phyloP scores from a whole-genome alignment of 768 basidiomycete genomes.

The Termitomyces sp. region DNA sequence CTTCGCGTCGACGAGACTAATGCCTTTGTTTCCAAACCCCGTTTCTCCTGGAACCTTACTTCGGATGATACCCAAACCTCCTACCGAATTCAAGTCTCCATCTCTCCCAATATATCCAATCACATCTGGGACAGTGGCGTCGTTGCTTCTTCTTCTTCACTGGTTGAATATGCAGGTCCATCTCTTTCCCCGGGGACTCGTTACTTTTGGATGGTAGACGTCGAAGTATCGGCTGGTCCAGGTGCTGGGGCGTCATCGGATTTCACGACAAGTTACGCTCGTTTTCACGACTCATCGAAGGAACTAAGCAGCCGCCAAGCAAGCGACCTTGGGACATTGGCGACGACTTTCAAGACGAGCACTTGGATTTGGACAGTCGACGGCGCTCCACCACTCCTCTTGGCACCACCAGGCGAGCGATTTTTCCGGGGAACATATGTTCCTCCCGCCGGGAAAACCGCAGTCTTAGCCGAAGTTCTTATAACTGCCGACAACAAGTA shows the following conservation, averaged over 20 bases:
- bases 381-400: neutral
- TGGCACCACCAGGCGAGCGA: slow-evolving; percentile 6
- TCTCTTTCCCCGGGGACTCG: neutral
- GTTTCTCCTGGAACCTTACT: slow-evolving; percentile 1
- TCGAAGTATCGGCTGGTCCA: neutral
- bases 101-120: neutral
- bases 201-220: slow-evolving; percentile 3
- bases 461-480: slow-evolving; percentile 8
- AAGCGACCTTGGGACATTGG: slow-evolving; percentile 2
- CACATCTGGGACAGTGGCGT: slow-evolving; percentile 4
- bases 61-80: slow-evolving; percentile 5
- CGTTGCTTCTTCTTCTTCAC: slow-evolving; percentile 1
- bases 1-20: slow-evolving; percentile 7
- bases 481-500: slow-evolving; percentile 11
- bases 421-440: slow-evolving; percentile 8
- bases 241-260: neutral
- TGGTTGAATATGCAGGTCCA: slow-evolving; percentile 7
- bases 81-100: slow-evolving; percentile 2
- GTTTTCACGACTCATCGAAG: neutral
- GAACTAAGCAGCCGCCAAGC: slow-evolving; percentile 2
- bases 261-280: neutral
- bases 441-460: slow-evolving; percentile 8
- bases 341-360: neutral
- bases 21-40: slow-evolving; percentile 2
- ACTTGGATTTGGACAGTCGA: slow-evolving; percentile 14